These are phyloP conservation scores for Kwoniella shandongensis DNA, from an alignment of 768 basidiomycete genomes.

Conservation along the genomic window DNA sequence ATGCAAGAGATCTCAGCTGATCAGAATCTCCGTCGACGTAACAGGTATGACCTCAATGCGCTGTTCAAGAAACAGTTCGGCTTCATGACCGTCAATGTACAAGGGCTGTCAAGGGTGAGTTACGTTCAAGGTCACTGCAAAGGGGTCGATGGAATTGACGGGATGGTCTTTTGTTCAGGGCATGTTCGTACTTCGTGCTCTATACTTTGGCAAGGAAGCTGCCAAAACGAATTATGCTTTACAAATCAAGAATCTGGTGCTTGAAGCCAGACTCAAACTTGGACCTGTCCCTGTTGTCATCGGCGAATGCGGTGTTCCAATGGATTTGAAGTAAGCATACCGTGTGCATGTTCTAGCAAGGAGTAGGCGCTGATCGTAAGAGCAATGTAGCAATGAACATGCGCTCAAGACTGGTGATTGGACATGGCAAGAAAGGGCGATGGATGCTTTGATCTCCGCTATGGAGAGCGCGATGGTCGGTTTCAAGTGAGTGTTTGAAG, in stretches of 20 bases:
- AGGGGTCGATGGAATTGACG: neutral
- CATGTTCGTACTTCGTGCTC: slow-evolving; percentile 73
- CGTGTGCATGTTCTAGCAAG: neutral
- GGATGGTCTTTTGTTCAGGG: slow-evolving; percentile 60
- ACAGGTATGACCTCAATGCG: slow-evolving; percentile 92
- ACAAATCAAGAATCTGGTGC: slow-evolving; percentile 77
- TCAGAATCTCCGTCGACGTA: neutral
- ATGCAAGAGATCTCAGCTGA: too few relatives aligned
- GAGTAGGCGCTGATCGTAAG: slow-evolving; percentile 1
- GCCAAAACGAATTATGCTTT: slow-evolving; percentile 76
- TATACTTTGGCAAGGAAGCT: slow-evolving; percentile 85
- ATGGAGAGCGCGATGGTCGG: slow-evolving; percentile 74
- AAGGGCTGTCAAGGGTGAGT: slow-evolving; percentile 79
- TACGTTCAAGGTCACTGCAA: neutral
- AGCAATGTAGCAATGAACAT: slow-evolving; percentile 61
- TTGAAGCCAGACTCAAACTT: slow-evolving; percentile 66
- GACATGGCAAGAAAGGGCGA: slow-evolving; percentile 81
- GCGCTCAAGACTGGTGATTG: slow-evolving; percentile 75
- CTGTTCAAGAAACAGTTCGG: slow-evolving; percentile 82
- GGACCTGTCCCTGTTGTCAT: slow-evolving; percentile 82
- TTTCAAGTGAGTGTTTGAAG: slow-evolving; percentile 69
- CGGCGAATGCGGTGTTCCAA: slow-evolving; percentile 91
- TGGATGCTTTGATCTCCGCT: slow-evolving; percentile 86
- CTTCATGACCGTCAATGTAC: slow-evolving; percentile 86
- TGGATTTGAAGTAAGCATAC: slow-evolving; percentile 86